Evolutionary conservation across 1,284 basidiomycete genomes (phyloP).

Genomic region (Clitocybe nebularis): DNA sequence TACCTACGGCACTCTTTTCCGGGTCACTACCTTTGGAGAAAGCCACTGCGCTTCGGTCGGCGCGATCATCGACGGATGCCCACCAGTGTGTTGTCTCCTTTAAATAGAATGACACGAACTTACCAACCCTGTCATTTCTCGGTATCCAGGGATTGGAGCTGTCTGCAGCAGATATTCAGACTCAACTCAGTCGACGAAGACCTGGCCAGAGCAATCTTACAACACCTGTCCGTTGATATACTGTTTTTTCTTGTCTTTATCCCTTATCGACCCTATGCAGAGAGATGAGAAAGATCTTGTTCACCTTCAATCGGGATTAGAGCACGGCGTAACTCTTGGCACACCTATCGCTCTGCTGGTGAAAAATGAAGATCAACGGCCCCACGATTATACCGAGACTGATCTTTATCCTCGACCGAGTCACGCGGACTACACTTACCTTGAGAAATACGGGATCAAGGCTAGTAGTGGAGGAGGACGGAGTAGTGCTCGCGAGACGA

Average conservation of each 20-base stretch:
- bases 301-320: slow-evolving; percentile 90
- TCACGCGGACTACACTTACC: slow-evolving; percentile 98
- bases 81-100: slow-evolving; percentile 62
- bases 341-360: slow-evolving; percentile 96
- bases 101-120: slow-evolving; percentile 12
- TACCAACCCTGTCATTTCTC: slow-evolving; percentile 10
- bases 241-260: slow-evolving; percentile 5
- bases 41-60: slow-evolving; percentile 97
- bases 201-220: slow-evolving; percentile 97
- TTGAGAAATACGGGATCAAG: slow-evolving; percentile 97
- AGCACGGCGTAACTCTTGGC: slow-evolving; percentile 93
- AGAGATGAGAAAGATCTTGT: slow-evolving; percentile 97
- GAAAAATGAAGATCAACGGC: slow-evolving; percentile 97
- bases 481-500: slow-evolving; percentile 94
- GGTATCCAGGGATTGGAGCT: slow-evolving; percentile 74
- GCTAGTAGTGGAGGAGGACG: slow-evolving; percentile 95
- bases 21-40: slow-evolving; percentile 97
- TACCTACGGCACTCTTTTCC: slow-evolving; percentile 86
- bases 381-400: slow-evolving; percentile 98
- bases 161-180: slow-evolving; percentile 82
- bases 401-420: slow-evolving; percentile 96
- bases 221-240: slow-evolving; percentile 70
- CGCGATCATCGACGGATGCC: slow-evolving; percentile 95
- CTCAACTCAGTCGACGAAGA: slow-evolving; percentile 86
- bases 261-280: slow-evolving; percentile 36